Evolutionary conservation across 2,329 filamentous ascomycete genomes (phyloP), one percentile per base, ranked within the genome.

Genomic region (Colletotrichum echinochloae): DNA sequence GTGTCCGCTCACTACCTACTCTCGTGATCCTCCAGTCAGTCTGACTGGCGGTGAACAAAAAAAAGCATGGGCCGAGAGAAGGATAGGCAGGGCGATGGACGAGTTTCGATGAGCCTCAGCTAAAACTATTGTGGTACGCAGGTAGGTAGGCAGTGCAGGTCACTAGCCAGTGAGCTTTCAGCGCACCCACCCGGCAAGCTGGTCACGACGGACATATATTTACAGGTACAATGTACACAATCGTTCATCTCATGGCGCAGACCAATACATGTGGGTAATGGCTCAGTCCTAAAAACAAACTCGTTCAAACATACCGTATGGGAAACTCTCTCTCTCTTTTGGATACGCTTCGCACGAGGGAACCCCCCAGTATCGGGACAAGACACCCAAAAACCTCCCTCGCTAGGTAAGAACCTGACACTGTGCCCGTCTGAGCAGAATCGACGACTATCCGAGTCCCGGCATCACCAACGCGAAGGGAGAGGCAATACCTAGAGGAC

Each of bases 381-480:
- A 4, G 26, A 46, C n/a, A 8, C 26, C 66, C 66, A 65, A 69
- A 69, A 54, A 52, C 65, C 11, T 39, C 26, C 14, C 56, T 20
- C 23, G 6, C 37, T 28, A 5, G 30, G 12, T n/a, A 7, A 30
- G 18, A 44, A 51, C 56, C 63, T 57, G 66, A 66, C 56, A 66
- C 66, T 39, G 62, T 56, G 39, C 66, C 48, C 56, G 66, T 70
- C 63, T 70, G 66, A 56, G 66, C 62, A 51, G 66, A 55, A 46
- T 54, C 66, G 16, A 48, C 37, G 18, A 18, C 46, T 4, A 23
- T 35, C 12, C 39, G 52, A 51, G 33, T 44, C 28, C 23, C 26
- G 16, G 35, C 16, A 46, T 16, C 39, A 59, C 18, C 16, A 60
- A 46, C n/a, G 39, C 28, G 14, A 44, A 60, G 37, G 56, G 37